Evolutionary conservation across 1,284 basidiomycete genomes (phyloP).

Genomic region (Tilletia horrida): DNA sequence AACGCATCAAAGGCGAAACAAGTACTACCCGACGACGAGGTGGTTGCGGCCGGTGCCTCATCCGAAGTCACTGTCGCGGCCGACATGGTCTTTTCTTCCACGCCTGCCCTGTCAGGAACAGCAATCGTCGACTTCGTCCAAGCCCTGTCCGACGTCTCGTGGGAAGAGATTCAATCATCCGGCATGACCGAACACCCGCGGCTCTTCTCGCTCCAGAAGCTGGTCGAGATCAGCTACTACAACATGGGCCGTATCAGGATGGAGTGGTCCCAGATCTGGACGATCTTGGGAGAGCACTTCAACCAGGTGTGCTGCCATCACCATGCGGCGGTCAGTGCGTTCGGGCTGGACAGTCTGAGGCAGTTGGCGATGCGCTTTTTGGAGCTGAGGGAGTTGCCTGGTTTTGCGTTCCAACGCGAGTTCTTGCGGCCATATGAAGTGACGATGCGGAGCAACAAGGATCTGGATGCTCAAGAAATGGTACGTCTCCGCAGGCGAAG

Average conservation of each 20-base stretch:
- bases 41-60: conserved; percentile 93
- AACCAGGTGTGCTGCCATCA: conserved; percentile 99
- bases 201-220: conserved; percentile 94
- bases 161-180: conserved; percentile 98
- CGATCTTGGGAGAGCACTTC: conserved; percentile 96
- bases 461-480: conserved; percentile 94
- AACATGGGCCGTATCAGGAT: conserved; percentile 98
- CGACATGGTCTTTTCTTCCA: conserved; percentile 97
- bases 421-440: conserved; percentile 97
- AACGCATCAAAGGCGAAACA: conserved; percentile 24
- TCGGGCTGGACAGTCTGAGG: conserved; percentile 93
- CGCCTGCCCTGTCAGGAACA: conserved; percentile 86
- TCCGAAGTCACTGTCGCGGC: conserved; percentile 97
- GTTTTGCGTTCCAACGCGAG: conserved; percentile 99
- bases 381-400: conserved; percentile 94
- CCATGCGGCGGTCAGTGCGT: conserved; percentile 93
- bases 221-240: conserved; percentile 99
- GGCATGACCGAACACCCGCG: conserved; percentile 82
- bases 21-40: conserved; percentile 75
- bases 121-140: conserved; percentile 98
- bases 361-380: conserved; percentile 98
- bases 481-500: too few species aligned
- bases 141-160: conserved; percentile 92
- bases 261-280: conserved; percentile 98
- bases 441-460: conserved; percentile 93